These are phyloP conservation scores for Nicotiana obtusifolia DNA, from an alignment of 257 asterid species.

Conservation along the genomic window DNA sequence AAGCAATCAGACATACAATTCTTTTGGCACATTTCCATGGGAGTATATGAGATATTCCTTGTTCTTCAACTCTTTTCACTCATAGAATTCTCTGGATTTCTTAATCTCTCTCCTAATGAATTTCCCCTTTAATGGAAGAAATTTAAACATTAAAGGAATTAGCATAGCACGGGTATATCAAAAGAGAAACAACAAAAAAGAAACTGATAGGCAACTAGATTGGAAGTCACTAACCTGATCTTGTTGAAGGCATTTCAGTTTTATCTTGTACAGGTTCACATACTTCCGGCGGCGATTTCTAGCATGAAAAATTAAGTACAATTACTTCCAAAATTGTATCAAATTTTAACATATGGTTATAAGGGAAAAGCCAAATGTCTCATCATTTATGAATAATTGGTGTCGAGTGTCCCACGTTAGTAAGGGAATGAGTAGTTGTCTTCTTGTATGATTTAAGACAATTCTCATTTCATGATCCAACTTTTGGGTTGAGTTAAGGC, in stretches of 20 bases:
- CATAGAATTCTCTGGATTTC: neutral
- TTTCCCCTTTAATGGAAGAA: neutral
- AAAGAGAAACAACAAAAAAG: neutral
- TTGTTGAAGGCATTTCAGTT: slow-evolving; percentile 70
- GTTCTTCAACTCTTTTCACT: slow-evolving; percentile 2
- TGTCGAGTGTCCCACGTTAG: neutral
- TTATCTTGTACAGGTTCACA: slow-evolving; percentile 72
- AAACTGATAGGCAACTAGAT: slow-evolving; percentile 5
- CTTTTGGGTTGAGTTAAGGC: neutral
- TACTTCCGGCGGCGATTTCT: slow-evolving; percentile 76
- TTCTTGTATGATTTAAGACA: neutral
- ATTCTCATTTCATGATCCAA: neutral
- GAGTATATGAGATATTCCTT: neutral
- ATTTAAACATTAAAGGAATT: neutral
- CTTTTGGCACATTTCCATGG: neutral
- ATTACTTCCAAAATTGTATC: slow-evolving; percentile 8
- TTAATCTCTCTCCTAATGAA: neutral
- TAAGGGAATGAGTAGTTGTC: neutral
- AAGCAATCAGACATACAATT: neutral
- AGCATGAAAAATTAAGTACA: slow-evolving; percentile 24
- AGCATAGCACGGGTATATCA: neutral
- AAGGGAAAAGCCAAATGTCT: neutral
- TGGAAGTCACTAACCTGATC: slow-evolving; percentile 60
- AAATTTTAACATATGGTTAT: neutral
- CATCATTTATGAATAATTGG: slow-evolving; percentile 2